Evolutionary conservation across 1,284 basidiomycete species (phyloP).

Genomic region (Wolfiporia cocos): DNA sequence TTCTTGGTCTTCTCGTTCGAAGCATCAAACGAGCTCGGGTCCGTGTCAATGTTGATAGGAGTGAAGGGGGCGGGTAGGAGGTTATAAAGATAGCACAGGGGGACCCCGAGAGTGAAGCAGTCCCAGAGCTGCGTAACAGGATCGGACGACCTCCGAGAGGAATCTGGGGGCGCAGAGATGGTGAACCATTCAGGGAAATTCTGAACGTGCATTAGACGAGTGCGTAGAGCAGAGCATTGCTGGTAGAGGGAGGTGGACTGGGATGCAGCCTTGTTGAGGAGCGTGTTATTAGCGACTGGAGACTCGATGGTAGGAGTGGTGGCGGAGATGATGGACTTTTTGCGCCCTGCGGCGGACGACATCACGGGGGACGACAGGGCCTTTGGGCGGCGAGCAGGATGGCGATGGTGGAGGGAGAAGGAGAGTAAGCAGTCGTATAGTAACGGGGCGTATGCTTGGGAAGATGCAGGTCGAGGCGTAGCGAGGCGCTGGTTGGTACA

Average conservation of each 20-base stretch:
- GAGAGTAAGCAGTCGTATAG: slow-evolving; percentile 7
- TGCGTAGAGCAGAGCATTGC: slow-evolving; percentile 74
- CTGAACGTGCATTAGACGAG: slow-evolving; percentile 69
- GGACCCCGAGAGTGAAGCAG: slow-evolving; percentile 87
- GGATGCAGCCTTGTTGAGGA: slow-evolving; percentile 81
- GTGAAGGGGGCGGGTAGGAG: slow-evolving; percentile 66
- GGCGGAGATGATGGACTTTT: slow-evolving; percentile 74
- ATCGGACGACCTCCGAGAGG: slow-evolving; percentile 69
- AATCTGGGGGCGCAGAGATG: slow-evolving; percentile 45
- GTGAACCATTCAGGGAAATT: slow-evolving; percentile 68
- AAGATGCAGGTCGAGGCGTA: slow-evolving; percentile 8
- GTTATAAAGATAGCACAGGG: slow-evolving; percentile 95
- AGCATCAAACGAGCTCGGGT: slow-evolving; percentile 56
- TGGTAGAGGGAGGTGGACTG: slow-evolving; percentile 83
- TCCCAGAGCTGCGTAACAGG: slow-evolving; percentile 94
- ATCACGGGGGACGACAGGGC: slow-evolving; percentile 35
- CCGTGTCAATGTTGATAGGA: slow-evolving; percentile 66
- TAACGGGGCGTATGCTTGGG: slow-evolving; percentile 8
- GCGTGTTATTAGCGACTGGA: slow-evolving; percentile 70
- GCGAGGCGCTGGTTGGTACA: slow-evolving; percentile 10
- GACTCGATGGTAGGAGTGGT: slow-evolving; percentile 64
- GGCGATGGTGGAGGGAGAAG: slow-evolving; percentile 1
- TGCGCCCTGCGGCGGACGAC: slow-evolving; percentile 68
- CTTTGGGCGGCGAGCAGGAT: slow-evolving; percentile 1
- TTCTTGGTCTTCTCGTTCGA: slow-evolving; percentile 76